Base-by-base conservation (phyloP, 306 rosid genomes). In the Leucaena leucocephala region DNA sequence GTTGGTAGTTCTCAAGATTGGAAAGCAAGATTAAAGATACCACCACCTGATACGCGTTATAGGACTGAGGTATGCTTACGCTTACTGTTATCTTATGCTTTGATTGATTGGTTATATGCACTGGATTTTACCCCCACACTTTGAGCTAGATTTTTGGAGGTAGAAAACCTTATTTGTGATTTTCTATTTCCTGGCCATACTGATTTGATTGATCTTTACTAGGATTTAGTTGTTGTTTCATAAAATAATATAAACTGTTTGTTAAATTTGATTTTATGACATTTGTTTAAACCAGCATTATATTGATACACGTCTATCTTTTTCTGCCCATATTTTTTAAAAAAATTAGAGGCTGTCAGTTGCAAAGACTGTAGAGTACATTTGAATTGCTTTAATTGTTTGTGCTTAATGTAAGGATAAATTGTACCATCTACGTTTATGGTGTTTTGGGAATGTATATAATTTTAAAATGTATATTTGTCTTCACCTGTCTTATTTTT, bases 11-110 rank as follows among this genome's bases (percentile, higher is more conserved):
- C 98, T 13, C 99, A 96, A 89, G 98, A 96, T 85, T 96, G 99
- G 99, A 96, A 96, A 88, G 94, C 97, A 48, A 89, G 89, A 79
- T 79, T 96, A 79, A 93, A 96, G 71, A 76, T 96, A 80, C 99
- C 99, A 27, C 78, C 96, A 40, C 36, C 93, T 65, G 99, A 93
- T 87, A 96, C 99, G 63, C 99, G 99, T 79, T 96, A 78, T 73
- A 87, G 62, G 88, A 96, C 99, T 73, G 99, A 96, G 98, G 99
- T 95, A 89, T 66, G 81, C 16, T 33, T 58, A 15, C 52, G 46
- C 44, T 39, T 50, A n/a, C 3, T 67, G 22, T 58, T 62, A 35
- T 40, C 46, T 70, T 35, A 58, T 82, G 73, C 11, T 55, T 17
- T 0, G 81, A 69, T 49, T 69, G 42, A 45, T 70, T 77, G 52